phyloP scores from a whole-genome alignment of 2,329 filamentous ascomycete genomes.

The Colletotrichum musae region DNA sequence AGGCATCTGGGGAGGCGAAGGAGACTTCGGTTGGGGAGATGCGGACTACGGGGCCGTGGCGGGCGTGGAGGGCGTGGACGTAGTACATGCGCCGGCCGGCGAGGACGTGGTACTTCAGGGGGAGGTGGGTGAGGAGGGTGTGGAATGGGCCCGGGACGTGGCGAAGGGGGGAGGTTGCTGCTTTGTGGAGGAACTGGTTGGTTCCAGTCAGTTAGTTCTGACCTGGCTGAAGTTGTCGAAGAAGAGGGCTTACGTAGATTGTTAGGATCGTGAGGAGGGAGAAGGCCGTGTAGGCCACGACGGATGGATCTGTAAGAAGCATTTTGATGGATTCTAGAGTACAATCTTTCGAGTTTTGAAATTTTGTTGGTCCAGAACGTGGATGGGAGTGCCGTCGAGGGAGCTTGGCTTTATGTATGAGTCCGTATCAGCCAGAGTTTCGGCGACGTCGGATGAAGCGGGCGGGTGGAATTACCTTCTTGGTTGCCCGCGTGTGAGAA shows the following conservation, averaged over 20 bases:
- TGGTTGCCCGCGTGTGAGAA: no score
- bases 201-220: not conserved
- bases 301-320: not conserved
- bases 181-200: not conserved
- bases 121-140: conserved; percentile 27
- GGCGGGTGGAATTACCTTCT: no score
- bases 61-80: conserved; percentile 30
- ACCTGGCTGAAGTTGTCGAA: not conserved
- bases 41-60: conserved; percentile 27
- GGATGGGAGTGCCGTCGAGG: no score
- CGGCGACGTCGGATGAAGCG: no score
- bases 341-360: not conserved
- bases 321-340: not conserved
- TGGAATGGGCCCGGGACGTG: conserved; percentile 29
- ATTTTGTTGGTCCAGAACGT: not conserved
- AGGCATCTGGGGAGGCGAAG: conserved; percentile 15
- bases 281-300: not conserved
- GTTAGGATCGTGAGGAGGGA: not conserved
- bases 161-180: conserved; percentile 14
- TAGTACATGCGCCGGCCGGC: conserved; percentile 28
- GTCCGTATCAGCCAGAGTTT: no score
- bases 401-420: no score
- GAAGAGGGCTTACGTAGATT: conserved; percentile 11
- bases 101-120: conserved; percentile 23
- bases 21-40: conserved; percentile 33